Evolutionary conservation across 805 yeast species (phyloP), one percentile per base, ranked within the genome.

Genomic region (Wickerhamomyces tratensis): DNA sequence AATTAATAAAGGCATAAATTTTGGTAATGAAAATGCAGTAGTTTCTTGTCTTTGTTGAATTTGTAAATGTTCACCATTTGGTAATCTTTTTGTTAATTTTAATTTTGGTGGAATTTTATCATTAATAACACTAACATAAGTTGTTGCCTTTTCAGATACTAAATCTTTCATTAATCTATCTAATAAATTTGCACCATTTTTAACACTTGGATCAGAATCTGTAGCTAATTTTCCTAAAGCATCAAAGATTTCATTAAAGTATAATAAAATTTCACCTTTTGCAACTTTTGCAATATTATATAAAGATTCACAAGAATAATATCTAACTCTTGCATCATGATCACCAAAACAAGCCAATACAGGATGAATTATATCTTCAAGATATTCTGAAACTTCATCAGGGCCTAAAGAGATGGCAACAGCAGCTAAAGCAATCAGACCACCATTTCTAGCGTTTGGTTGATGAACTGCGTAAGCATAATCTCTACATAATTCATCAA

Each of bases 281-380:
- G 98, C 95, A 20, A 93, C 94, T 57, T 93, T 93, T 39, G 98
- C 95, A 38, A 93, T 89, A 62, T 93, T 93, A 63, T 93, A 93
- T 46, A 93, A 69, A 39, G 95, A 83, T 57, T 93, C 98, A 65
- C 98, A 93, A 0, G 98, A 97, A 60, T 88, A 93, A 56, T 93
- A 93, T 42, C 98, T 72, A 8, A 93, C 98, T 50, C 95, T 77
- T n/a, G 96, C 91, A 59, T 93, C 96, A 46, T 93, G 96, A 56
- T 93, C 98, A 40, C 95, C 91, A 60, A 93, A 93, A 45, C 97
- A 91, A 0, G 96, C 91, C 52, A 93, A 68, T 12, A 93, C 95
- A 0, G 98, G 97, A 47, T 86, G 93, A 48, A 93, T 77, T 44
- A 93, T 88, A 41, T 79, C 85, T 45, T 86, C 93, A 39, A 93